A percentile compares a stretch with the other conserved stretches of the same genome.
Conservation (phyloP, 2,329 filamentous ascomycete species). For the Trichocomaceae sp. region DNA sequence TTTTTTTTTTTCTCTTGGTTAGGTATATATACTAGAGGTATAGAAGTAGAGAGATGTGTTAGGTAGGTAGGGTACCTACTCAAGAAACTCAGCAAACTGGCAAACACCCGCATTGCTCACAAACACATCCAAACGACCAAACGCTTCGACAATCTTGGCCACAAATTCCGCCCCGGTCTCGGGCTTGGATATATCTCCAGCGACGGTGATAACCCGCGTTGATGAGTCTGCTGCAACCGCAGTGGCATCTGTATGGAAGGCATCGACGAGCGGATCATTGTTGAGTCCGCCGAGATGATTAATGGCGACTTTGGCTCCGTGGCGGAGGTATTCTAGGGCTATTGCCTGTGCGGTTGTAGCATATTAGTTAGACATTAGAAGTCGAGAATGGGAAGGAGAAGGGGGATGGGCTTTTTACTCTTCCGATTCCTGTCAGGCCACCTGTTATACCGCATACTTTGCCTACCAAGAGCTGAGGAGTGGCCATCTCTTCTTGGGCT, state of each 20-base stretch:
- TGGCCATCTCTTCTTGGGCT: slow-evolving; percentile 22
- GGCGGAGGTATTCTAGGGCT: slow-evolving; percentile 66
- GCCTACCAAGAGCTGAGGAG: slow-evolving; percentile 53
- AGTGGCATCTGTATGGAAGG: slow-evolving; percentile 25
- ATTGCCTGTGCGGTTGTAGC: slow-evolving; percentile 53
- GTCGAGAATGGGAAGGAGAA: not conserved
- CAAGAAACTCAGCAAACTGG: slow-evolving; percentile 79
- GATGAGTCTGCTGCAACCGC: not conserved
- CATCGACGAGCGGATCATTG: slow-evolving; percentile 26
- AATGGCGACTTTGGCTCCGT: slow-evolving; percentile 71
- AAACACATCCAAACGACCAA: slow-evolving; percentile 62
- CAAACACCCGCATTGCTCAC: slow-evolving; percentile 86
- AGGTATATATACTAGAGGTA: not conserved
- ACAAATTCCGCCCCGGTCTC: slow-evolving; percentile 66
- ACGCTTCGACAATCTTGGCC: slow-evolving; percentile 51
- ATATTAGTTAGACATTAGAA: not conserved
- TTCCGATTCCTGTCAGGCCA: slow-evolving; percentile 77
- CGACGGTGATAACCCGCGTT: slow-evolving; percentile 35
- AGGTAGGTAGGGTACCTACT: slow-evolving; percentile 44
- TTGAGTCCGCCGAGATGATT: slow-evolving; percentile 61
- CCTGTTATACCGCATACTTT: slow-evolving; percentile 85
- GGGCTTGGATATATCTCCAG: slow-evolving; percentile 71
- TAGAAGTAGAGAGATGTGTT: no score
- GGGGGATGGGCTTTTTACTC: slow-evolving; percentile 29
- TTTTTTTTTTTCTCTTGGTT: not conserved